Base-by-base conservation (phyloP, 495 filamentous ascomycete genomes). In the Melanomma pulvis-pyrius region DNA sequence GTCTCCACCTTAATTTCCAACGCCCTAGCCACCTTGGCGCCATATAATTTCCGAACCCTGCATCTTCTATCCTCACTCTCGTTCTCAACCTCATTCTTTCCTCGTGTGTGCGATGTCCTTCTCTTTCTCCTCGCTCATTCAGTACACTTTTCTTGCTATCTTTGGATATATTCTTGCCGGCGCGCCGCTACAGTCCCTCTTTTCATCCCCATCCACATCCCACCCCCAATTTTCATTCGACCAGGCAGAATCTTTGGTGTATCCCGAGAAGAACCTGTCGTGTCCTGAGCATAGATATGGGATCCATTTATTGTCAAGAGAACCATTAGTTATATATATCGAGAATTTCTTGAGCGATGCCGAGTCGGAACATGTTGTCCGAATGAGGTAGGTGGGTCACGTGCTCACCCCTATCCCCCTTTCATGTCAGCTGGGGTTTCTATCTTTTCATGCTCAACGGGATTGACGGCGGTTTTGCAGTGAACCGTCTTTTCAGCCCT, bases 321-420 rank as follows among this genome's bases (percentile, higher is more conserved):
- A 82, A 13, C 84, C 84, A 3, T 67, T 87, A 57, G 74, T 87
- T 28, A 76, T 86, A 7, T 87, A 87, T 70, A 79, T 87, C 53
- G 79, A 83, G 73, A 74, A 77, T 61, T 87, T 87, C 73, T 67
- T 87, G 25, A 79, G 76, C 15, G 70, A 66, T 3, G 58, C 69
- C 0, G 85, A 87, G 71, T 78, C 80, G 2, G 75, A 78, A 21
- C 81, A 84, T 65, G 64, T 87, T 8, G 70, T 86, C 1, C 63
- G 78, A 6, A 75, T 82, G 28, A 84, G 82, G 84, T 85, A 77
- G 22, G 50, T 44, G 44, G 9, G 39, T 49, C 26, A 32, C 59
- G 29, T 63, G 28, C 34, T 41, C 11, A 39, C 39, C 51, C 55
- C 41, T n/a, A 44, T 44, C n/a, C n/a, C 39, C 39, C n/a, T 6